Evolutionary conservation across 345 rosid genomes (phyloP).

Genomic region (Acer saccharum): DNA sequence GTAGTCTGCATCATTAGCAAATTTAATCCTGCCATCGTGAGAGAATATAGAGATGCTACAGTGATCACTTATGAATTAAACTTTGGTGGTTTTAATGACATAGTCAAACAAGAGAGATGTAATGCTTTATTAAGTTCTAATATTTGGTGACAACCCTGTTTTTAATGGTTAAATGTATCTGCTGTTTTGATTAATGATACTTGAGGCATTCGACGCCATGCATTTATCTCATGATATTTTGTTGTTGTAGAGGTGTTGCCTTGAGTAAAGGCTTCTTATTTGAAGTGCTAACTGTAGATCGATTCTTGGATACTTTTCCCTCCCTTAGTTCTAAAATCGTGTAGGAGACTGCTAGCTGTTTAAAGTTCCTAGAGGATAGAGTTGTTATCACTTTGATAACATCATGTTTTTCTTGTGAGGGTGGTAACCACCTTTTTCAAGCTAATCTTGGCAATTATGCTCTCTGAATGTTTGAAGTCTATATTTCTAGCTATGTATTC

Average conservation of each 20-base stretch:
- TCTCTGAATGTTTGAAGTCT: neutral
- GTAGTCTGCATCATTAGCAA: neutral
- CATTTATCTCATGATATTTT: neutral
- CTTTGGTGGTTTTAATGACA: neutral
- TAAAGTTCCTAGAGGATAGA: neutral
- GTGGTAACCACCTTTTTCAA: neutral
- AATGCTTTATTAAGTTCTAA: neutral
- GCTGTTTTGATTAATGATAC: neutral
- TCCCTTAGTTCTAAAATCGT: neutral
- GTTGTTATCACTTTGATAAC: neutral
- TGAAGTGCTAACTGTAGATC: neutral
- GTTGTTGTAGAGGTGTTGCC: neutral
- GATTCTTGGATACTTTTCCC: neutral
- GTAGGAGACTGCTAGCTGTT: neutral
- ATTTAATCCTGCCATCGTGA: neutral
- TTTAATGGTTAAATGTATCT: neutral
- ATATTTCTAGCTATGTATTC: neutral
- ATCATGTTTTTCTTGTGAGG: neutral
- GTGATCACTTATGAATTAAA: neutral
- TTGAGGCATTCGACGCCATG: neutral
- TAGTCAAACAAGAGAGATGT: neutral
- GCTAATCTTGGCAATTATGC: neutral
- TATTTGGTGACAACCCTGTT: too few species aligned
- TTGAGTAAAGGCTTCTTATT: neutral
- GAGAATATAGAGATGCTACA: neutral